Percentiles rank a stretch among this genome's conserved stretches.
Evolutionary conservation across 306 rosid genomes (phyloP).

Genomic region (Pueraria montana): DNA sequence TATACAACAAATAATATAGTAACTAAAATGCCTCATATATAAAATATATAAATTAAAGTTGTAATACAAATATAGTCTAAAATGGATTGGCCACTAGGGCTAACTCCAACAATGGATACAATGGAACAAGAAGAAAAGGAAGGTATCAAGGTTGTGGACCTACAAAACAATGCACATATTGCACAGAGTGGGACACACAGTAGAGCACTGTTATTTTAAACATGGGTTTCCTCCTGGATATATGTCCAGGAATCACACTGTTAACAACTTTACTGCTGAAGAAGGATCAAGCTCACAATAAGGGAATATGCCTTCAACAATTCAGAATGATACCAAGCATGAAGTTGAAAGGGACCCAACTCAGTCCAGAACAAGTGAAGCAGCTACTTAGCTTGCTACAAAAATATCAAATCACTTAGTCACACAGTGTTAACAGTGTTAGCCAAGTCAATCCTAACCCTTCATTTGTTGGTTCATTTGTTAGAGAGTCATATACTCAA

Average conservation of each 20-base stretch:
- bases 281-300: neutral
- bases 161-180: neutral
- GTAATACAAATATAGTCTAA: too few species aligned
- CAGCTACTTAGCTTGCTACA: neutral
- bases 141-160: neutral
- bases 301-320: neutral
- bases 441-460: neutral
- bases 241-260: neutral
- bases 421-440: neutral
- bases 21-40: too few species aligned
- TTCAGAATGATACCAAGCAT: neutral
- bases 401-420: neutral
- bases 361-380: neutral
- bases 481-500: neutral
- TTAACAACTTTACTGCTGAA: neutral
- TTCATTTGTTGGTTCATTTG: neutral
- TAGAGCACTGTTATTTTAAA: too few species aligned
- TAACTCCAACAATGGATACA: too few species aligned
- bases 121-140: neutral
- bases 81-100: too few species aligned
- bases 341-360: neutral
- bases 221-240: too few species aligned
- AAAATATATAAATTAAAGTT: too few species aligned
- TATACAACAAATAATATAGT: too few species aligned
- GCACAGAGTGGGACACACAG: neutral